These are phyloP conservation scores for Cnidoscolus chayamansa DNA, from an alignment of 441 rosid genomes.

Conservation along the genomic window DNA sequence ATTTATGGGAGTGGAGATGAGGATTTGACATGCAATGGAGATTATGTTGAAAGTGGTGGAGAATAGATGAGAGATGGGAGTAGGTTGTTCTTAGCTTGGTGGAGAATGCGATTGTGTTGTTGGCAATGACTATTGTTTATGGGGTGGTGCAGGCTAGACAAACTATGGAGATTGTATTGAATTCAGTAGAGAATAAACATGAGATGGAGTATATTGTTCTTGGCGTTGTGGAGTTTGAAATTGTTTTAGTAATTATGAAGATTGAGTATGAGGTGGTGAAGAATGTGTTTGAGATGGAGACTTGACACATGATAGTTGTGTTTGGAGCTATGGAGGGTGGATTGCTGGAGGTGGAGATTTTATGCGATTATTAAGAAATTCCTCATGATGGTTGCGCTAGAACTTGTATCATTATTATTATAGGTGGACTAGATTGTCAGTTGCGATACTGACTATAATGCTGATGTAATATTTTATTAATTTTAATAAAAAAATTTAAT, in stretches of 20 bases:
- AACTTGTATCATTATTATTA: too few relatives aligned
- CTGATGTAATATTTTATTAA: too few relatives aligned
- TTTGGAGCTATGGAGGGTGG: conserved; percentile 23
- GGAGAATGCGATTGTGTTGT: not conserved
- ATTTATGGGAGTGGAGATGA: too few relatives aligned
- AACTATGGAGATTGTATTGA: too few relatives aligned
- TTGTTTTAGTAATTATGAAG: too few relatives aligned
- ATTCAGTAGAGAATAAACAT: too few relatives aligned
- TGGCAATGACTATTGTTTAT: too few relatives aligned
- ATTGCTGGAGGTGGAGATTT: conserved; percentile 17
- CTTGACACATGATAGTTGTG: not conserved
- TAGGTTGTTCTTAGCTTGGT: not conserved
- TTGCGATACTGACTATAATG: too few relatives aligned
- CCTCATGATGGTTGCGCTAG: conserved; percentile 2
- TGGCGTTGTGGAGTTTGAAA: too few relatives aligned
- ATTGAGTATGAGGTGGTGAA: not conserved
- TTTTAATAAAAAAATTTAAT: too few relatives aligned
- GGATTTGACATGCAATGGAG: not conserved
- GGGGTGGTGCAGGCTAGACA: not conserved
- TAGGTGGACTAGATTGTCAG: too few relatives aligned
- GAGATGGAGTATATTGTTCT: too few relatives aligned
- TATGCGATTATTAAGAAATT: not conserved
- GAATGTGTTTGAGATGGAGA: not conserved
- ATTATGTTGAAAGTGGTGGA: conserved; percentile 15
- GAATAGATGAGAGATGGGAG: conserved; percentile 9